These are phyloP conservation scores for Sarcodon sp. DNA, from an alignment of 768 basidiomycete species.

Conservation along the genomic window DNA sequence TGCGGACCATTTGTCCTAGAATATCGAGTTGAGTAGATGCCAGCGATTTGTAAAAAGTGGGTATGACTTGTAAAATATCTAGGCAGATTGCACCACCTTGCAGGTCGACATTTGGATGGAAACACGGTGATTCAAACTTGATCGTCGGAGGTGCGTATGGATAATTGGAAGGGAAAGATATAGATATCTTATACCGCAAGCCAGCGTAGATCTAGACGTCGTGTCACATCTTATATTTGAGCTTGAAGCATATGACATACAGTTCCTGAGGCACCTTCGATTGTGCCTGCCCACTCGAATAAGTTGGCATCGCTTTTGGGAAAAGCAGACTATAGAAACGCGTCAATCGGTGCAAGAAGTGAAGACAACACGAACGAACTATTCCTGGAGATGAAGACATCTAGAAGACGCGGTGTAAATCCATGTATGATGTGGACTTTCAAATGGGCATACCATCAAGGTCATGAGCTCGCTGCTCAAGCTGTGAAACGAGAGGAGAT, in stretches of 20 bases:
- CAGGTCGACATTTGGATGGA: conserved; percentile 85
- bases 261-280: conserved; percentile 71
- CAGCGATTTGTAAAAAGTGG: not conserved
- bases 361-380: conserved; percentile 29
- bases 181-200: conserved; percentile 70
- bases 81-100: conserved; percentile 67
- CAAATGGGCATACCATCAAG: conserved; percentile 52
- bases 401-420: conserved; percentile 20
- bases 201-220: conserved; percentile 56
- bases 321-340: conserved; percentile 59
- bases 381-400: conserved; percentile 87
- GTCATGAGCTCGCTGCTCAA: conserved; percentile 81
- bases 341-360: not conserved
- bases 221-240: not conserved
- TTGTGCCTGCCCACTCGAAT: conserved; percentile 84
- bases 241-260: conserved; percentile 25
- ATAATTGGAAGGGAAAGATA: conserved; percentile 79
- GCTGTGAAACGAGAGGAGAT: conserved; percentile 20
- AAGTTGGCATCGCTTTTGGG: conserved; percentile 79
- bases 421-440: not conserved
- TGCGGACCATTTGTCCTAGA: conserved; percentile 85
- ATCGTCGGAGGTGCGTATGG: conserved; percentile 79
- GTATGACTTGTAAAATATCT: conserved; percentile 70
- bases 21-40: not conserved
- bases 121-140: conserved; percentile 84